Evolutionary conservation across 2,329 filamentous ascomycete genomes (phyloP), one percentile per base, ranked within the genome.

Genomic region (Trichoderma lentiforme): DNA sequence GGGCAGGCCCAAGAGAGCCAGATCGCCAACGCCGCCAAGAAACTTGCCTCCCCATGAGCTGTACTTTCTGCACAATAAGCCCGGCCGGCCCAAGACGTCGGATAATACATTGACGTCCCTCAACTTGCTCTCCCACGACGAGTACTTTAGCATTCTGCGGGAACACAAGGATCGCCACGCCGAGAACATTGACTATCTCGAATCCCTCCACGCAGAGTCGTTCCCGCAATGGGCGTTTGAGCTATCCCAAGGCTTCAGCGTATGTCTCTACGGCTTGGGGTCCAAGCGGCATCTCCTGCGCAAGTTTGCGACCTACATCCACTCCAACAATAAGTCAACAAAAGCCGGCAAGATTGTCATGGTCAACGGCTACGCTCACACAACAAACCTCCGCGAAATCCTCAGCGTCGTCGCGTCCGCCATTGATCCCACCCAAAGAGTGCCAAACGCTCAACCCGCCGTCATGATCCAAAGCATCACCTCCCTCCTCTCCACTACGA

Each of bases 181-280:
- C 39, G 82, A 86, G 3, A 93, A 97, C 74, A 88, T 93, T 65
- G 85, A 88, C 21, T 92, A 92, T 74, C 84, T 99, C 30, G 86
- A 92, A 75, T 87, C 89, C 7, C 82, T 97, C 26, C 95, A 98
- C 79, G 85, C 89, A 58, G 89, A 92, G 73, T 94, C 92, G 0
- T 98, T 97, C 79, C 88, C 91, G 2, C 96, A 98, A 79, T 99
- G 96, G 96, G 84, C 88, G 0, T 98, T 98, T 79, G 96, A 99
- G 83, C 87, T 98, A 18, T 86, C 90, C 6, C 90, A 97, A 79
- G 90, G 91, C 26, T 98, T 97, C 84, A 94, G 93, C 77, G 85
- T 98, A 66, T 97, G 96, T 79, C 83, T 98, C 0, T 98, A 97
- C 79, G 96, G 96, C 34, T 97, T 94, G 79, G 96, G 96, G 1